Conservation (phyloP, 352 stramenopile genomes). For the Phytophthora pisi region DNA sequence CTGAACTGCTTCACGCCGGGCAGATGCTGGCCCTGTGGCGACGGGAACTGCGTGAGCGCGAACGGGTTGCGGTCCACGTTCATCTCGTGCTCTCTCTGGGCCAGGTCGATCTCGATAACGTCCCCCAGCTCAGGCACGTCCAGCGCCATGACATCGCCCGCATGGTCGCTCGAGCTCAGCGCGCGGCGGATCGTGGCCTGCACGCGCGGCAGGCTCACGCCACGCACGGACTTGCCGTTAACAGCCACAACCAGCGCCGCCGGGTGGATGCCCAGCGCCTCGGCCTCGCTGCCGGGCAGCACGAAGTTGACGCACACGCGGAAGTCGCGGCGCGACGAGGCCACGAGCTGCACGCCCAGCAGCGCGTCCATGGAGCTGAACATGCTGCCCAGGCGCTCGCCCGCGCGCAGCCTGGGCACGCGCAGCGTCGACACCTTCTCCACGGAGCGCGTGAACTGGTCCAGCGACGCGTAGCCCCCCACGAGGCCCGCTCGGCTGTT, state of each 20-base stretch:
- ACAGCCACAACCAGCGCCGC: conserved; percentile 66
- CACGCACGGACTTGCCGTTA: conserved; percentile 57
- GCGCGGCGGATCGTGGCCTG: conserved; percentile 45
- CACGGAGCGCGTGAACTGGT: conserved; percentile 55
- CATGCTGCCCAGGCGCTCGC: conserved; percentile 43
- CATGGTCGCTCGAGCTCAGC: conserved; percentile 8
- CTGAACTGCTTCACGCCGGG: conserved; percentile 67
- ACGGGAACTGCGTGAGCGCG: conserved; percentile 77
- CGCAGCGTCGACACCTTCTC: conserved; percentile 57
- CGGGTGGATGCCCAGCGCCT: conserved; percentile 51
- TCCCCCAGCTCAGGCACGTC: conserved; percentile 38
- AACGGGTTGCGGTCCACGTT: conserved; percentile 73
- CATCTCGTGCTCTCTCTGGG: conserved; percentile 68
- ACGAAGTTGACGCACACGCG: conserved; percentile 75
- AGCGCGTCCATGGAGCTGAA: conserved; percentile 56
- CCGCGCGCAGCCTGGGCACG: conserved; percentile 32
- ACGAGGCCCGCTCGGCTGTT: neutral
- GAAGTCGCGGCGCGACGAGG: conserved; percentile 65
- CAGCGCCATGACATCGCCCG: conserved; percentile 16
- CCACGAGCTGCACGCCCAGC: conserved; percentile 63
- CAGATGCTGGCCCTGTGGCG: conserved; percentile 64
- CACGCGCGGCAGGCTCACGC: conserved; percentile 58
- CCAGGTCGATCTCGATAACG: conserved; percentile 59
- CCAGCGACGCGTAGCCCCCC: conserved; percentile 29
- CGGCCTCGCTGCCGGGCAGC: conserved; percentile 50